These are phyloP conservation scores for Babesia ovis DNA, from an alignment of 169 alveolate species.

Conservation along the genomic window DNA sequence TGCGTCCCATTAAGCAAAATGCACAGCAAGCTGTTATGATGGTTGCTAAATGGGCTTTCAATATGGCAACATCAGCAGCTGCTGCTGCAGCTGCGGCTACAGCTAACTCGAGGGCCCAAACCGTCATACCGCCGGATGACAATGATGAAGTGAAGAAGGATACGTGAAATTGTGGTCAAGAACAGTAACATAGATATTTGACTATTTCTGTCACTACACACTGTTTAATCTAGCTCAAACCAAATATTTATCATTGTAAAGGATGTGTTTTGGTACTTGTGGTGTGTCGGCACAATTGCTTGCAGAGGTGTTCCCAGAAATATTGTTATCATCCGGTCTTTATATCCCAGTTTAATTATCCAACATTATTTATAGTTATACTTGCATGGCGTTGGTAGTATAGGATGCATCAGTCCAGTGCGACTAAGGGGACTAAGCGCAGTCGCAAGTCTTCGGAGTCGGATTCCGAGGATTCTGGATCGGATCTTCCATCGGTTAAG, in stretches of 20 bases:
- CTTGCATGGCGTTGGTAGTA: neutral
- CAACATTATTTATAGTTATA: no score
- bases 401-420: neutral
- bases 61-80: neutral
- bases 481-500: conserved; percentile 32
- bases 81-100: neutral
- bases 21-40: neutral
- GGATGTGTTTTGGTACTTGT: neutral
- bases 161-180: neutral
- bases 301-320: no score
- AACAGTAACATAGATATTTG: neutral
- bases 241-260: no score
- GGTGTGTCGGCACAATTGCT: neutral
- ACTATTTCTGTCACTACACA: no score
- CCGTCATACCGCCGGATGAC: neutral
- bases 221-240: no score
- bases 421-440: conserved; percentile 26
- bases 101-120: neutral
- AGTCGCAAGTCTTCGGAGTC: conserved; percentile 20
- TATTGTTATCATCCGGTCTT: no score
- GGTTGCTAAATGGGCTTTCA: conserved; percentile 11
- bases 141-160: neutral
- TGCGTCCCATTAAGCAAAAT: conserved; percentile 8
- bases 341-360: no score
- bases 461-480: conserved; percentile 56